These are phyloP conservation scores for Pluteus cervinus DNA, from an alignment of 768 basidiomycete species.

Conservation along the genomic window DNA sequence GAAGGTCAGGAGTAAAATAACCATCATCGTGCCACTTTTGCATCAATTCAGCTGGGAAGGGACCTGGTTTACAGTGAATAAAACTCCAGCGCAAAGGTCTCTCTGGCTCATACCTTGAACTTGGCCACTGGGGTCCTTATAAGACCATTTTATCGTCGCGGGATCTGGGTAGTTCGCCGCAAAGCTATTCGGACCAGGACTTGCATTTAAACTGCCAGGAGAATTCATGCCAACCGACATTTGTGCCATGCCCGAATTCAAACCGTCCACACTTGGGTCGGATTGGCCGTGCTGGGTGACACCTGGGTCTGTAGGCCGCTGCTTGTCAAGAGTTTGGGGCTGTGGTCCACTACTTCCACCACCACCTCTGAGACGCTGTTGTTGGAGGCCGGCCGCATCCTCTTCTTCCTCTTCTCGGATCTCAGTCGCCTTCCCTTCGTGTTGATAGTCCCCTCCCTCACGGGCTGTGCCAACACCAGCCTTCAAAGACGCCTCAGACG, in stretches of 20 bases:
- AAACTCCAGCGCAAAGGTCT: slow-evolving; percentile 4
- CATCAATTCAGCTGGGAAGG: slow-evolving; percentile 86
- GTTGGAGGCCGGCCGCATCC: slow-evolving; percentile 12
- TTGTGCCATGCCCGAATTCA: slow-evolving; percentile 8
- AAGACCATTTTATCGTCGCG: slow-evolving; percentile 77
- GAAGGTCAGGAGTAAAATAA: slow-evolving; percentile 78
- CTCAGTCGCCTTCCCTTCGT: slow-evolving; percentile 36
- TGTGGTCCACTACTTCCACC: background rate
- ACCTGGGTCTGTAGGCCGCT: background rate
- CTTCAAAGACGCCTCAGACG: slow-evolving; percentile 51
- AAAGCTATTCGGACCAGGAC: slow-evolving; percentile 38
- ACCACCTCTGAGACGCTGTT: slow-evolving; percentile 7
- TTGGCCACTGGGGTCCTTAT: slow-evolving; percentile 88
- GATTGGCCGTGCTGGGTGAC: slow-evolving; percentile 1
- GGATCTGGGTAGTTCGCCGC: too few species aligned
- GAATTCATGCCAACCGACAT: slow-evolving; percentile 11
- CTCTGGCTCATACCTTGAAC: slow-evolving; percentile 63
- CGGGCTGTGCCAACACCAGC: slow-evolving; percentile 25
- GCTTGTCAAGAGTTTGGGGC: background rate
- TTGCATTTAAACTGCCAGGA: slow-evolving; percentile 22
- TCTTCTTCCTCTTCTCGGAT: slow-evolving; percentile 62
- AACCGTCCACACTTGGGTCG: slow-evolving; percentile 1
- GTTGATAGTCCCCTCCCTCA: slow-evolving; percentile 33
- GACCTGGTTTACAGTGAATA: slow-evolving; percentile 43
- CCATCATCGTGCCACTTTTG: slow-evolving; percentile 92